These are phyloP conservation scores for Phytophthora aleatoria DNA, from an alignment of 352 stramenopile species.

Conservation along the genomic window DNA sequence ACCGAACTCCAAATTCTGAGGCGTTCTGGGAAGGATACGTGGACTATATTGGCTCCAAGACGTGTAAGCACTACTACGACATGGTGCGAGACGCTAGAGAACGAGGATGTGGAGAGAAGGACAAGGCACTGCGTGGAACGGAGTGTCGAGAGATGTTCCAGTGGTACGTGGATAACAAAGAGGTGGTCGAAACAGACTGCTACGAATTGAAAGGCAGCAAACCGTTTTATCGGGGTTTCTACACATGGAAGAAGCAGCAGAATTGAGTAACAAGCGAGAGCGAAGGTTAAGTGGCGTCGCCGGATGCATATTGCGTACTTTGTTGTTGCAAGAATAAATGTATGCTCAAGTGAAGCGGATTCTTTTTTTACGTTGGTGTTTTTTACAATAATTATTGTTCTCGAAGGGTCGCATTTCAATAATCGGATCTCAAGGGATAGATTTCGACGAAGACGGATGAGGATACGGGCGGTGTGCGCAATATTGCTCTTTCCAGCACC, in stretches of 20 bases:
- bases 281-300: no score
- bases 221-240: constrained; percentile 36
- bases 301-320: no score
- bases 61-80: constrained; percentile 69
- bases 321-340: no score
- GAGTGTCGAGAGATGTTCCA: constrained; percentile 49
- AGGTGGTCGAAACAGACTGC: constrained; percentile 54
- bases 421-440: background rate
- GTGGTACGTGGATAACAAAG: constrained; percentile 54
- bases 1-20: constrained; percentile 44
- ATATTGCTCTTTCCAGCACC: constrained; percentile 1
- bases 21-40: constrained; percentile 68
- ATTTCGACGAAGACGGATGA: constrained; percentile 1
- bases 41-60: constrained; percentile 53
- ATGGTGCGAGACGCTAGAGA: constrained; percentile 43
- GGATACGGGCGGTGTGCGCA: constrained; percentile 1
- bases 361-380: no score
- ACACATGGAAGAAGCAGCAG: constrained; percentile 29
- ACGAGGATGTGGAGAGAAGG: constrained; percentile 29
- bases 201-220: constrained; percentile 32
- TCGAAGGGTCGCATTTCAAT: constrained; percentile 15
- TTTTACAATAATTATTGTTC: background rate
- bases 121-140: background rate
- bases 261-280: background rate
- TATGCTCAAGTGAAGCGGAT: no score